Percentiles rank a stretch among this genome's conserved stretches.
phyloP scores from a whole-genome alignment of 2,329 filamentous ascomycete genomes.

The Pseudocercospora fijiensis region DNA sequence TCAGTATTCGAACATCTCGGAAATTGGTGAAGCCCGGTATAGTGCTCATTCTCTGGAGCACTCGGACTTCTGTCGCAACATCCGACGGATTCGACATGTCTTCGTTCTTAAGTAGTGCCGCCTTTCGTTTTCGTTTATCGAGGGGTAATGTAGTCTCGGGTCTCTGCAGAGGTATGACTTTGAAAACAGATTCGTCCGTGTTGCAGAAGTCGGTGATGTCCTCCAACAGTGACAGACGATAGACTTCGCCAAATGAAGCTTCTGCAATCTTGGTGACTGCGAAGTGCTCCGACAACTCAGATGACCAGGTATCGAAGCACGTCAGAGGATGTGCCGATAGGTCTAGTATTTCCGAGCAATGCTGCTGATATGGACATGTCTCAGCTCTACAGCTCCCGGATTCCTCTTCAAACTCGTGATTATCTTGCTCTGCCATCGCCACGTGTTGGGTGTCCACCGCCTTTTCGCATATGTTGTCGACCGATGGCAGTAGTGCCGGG shows the following conservation, averaged over 20 bases:
- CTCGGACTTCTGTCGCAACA: conserved; percentile 49
- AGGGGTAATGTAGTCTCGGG: conserved; percentile 43
- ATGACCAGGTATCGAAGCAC: conserved; percentile 45
- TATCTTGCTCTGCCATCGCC: too few relatives aligned
- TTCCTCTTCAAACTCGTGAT: not conserved
- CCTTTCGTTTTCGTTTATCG: conserved; percentile 52
- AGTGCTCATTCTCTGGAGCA: conserved; percentile 58
- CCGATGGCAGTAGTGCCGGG: not conserved
- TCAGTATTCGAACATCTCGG: conserved; percentile 57
- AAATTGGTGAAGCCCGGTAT: conserved; percentile 65
- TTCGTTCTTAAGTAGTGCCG: conserved; percentile 44
- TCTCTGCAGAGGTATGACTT: conserved; percentile 45
- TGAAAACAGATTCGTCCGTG: conserved; percentile 49
- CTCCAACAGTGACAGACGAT: conserved; percentile 51
- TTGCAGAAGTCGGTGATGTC: conserved; percentile 31
- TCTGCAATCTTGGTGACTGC: conserved; percentile 62
- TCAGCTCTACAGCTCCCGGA: not conserved
- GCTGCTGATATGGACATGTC: conserved; percentile 27
- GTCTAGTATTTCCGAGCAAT: conserved; percentile 32
- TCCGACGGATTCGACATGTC: conserved; percentile 48
- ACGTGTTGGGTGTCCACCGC: not conserved
- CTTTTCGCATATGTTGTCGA: not conserved
- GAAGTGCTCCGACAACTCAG: conserved; percentile 45
- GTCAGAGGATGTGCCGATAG: conserved; percentile 37
- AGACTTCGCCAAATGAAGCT: conserved; percentile 66